Evolutionary conservation across 2,329 filamentous ascomycete genomes (phyloP), one percentile per base, ranked within the genome.

Genomic region (Penicillium nordicum): DNA sequence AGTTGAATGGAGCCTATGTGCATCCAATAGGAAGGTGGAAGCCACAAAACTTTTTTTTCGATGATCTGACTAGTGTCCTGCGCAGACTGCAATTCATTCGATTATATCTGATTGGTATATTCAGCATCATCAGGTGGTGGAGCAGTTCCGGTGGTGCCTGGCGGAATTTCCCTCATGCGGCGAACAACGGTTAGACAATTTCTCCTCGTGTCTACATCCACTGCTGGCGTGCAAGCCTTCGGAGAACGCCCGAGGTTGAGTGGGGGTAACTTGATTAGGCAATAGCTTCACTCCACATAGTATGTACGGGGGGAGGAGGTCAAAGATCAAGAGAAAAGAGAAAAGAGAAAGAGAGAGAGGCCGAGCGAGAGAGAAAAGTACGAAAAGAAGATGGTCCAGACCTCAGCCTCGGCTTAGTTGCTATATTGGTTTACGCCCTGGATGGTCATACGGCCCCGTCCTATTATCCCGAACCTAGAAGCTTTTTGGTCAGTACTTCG

Each of bases 381-480:
- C 40, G 14, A 11, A 37, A 36, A 48, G 27, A n/a, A 36, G 30
- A 21, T 21, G n/a, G 21, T 45, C 45, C 14, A 36, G 51, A 16
- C 45, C 43, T 34, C 12, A 41, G 25, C 10, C 38, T 55, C 52
- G 52, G 52, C 45, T 50, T 18, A 55, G 29, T 43, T 54, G 2
- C 52, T 21, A 7, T 23, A 25, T 43, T 43, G 8, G 52, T 50
- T 21, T 25, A 36, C 30, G 44, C 30, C 30, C 44, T 34, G 40
- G n/a, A 29, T 14, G 23, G 37, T 50, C 37, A 50, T 38, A 27
- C 18, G 46, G 32, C 32, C 16, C 8, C 4, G 11, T 18, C n/a
- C 21, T 25, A 16, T 34, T 34, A 36, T n/a, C 21, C 14, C 14
- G 30, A 25, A 29, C 23, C 14, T 5, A 10, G 42, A 34, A 46